Base-by-base conservation (phyloP, 2,329 filamentous ascomycete genomes). In the Blastomyces percursus region DNA sequence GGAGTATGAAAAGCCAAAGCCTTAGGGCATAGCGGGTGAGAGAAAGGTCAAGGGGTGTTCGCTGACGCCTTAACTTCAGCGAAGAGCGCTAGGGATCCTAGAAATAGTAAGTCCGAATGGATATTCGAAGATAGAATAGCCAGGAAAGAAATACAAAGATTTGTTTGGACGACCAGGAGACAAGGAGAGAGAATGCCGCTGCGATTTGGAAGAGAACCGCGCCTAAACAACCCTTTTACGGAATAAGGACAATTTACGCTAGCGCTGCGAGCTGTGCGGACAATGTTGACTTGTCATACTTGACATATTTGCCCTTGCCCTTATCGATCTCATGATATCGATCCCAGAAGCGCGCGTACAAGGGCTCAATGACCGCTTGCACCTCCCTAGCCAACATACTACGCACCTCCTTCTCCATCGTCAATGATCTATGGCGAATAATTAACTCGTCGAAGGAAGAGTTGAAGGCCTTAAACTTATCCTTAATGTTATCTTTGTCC, bases 241-340 rank as follows among this genome's bases (percentile, higher is more conserved):
- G n/a, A 19, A 27, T 24, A 51, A 61, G 21, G 27, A 27, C 11
- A 32, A 32, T 42, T 59, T 59, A 67, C 42, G 55, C 61, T 42
- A 67, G 48, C 14, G 64, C 62, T 30, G 80, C 78, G 70, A 87
- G 72, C 64, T 82, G 77, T 27, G 84, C 84, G 56, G 88, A 85
- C 70, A 99, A 87, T 57, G 86, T 84, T 50, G 81, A 81, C 80
- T 96, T 96, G 78, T 96, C 92, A 74, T 96, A 97, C 79, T 96
- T 96, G 74, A 96, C 91, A 76, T 97, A 96, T 76, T 99, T 99
- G 68, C 93, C 93, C 77, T 92, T 95, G 64, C 94, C 94, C 79
- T 96, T 96, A 77, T 97, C 93, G 67, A 97, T 86, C 76, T 97
- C 94, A 73, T 96, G 92, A 73, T 99, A 99, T 35, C 93, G 84